Conservation (phyloP, 108 stramenopile genomes). For the Cyclotella atomus region DNA sequence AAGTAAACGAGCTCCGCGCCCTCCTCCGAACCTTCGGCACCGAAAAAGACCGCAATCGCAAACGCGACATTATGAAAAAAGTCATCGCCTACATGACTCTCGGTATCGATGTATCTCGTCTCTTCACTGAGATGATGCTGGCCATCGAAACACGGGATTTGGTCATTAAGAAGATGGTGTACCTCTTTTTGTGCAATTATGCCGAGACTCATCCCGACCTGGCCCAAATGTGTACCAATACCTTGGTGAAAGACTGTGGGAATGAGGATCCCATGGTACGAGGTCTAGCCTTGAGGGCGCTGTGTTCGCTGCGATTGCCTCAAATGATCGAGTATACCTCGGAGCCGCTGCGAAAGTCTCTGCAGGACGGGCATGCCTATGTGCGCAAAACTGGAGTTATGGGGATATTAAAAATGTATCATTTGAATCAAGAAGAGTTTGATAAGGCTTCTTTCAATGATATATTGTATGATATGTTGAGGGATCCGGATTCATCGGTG, state of each 20-base stretch:
- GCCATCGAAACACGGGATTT: constrained; percentile 95
- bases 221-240: constrained; percentile 99
- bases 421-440: constrained; percentile 88
- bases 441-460: constrained; percentile 84
- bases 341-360: constrained; percentile 81
- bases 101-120: constrained; percentile 98
- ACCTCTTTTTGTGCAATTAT: constrained; percentile 97
- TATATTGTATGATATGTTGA: constrained; percentile 96
- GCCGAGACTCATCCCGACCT: constrained; percentile 96
- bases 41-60: constrained; percentile 91
- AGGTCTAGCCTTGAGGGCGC: constrained; percentile 94
- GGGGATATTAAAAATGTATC: constrained; percentile 96
- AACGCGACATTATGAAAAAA: constrained; percentile 99
- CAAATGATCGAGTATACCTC: constrained; percentile 97
- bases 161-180: constrained; percentile 99
- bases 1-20: constrained; percentile 93
- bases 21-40: constrained; percentile 91
- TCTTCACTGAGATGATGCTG: constrained; percentile 99
- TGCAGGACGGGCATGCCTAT: constrained; percentile 94
- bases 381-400: constrained; percentile 98
- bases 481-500: constrained; percentile 95
- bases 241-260: constrained; percentile 95
- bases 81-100: constrained; percentile 99
- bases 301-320: constrained; percentile 92
- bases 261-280: constrained; percentile 99